Evolutionary conservation across 805 yeast genomes (phyloP).

Genomic region (Huiozyma naganishii): DNA sequence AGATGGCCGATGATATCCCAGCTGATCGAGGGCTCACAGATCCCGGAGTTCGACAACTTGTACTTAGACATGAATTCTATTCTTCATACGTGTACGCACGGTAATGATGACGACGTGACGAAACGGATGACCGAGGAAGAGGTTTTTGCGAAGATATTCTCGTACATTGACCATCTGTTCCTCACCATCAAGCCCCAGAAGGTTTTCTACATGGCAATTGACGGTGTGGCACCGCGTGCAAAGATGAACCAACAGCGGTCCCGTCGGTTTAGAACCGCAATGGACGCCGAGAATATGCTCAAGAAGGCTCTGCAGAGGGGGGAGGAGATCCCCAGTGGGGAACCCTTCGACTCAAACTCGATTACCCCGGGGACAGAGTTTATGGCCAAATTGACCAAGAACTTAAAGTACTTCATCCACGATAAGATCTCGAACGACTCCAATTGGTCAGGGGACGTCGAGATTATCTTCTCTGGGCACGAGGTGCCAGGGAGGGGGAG

Average conservation of each 20-base stretch:
- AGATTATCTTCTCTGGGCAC: constrained; percentile 78
- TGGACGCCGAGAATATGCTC: constrained; percentile 76
- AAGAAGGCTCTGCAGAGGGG: constrained; percentile 67
- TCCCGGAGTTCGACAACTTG: constrained; percentile 90
- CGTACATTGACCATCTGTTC: constrained; percentile 88
- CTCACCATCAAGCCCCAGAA: constrained; percentile 77
- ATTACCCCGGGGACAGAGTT: constrained; percentile 97
- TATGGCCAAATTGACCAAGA: constrained; percentile 78
- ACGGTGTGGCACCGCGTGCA: constrained; percentile 98
- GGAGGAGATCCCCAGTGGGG: constrained; percentile 61
- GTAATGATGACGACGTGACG: constrained; percentile 56
- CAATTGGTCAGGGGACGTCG: constrained; percentile 54
- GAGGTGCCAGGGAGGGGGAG: constrained; percentile 99
- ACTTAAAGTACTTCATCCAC: constrained; percentile 77
- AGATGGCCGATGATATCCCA: constrained; percentile 97
- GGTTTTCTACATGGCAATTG: constrained; percentile 91
- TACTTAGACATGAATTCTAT: constrained; percentile 97
- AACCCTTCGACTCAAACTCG: constrained; percentile 80
- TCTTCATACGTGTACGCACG: constrained; percentile 86
- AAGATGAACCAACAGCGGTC: constrained; percentile 97
- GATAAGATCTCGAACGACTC: constrained; percentile 80
- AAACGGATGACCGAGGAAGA: constrained; percentile 76
- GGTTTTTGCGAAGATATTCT: constrained; percentile 84
- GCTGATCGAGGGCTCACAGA: constrained; percentile 64
- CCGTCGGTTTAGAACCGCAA: constrained; percentile 87